These are phyloP conservation scores for Hemerocallis citrina DNA, from an alignment of 106 monocot genomes.

Conservation along the genomic window DNA sequence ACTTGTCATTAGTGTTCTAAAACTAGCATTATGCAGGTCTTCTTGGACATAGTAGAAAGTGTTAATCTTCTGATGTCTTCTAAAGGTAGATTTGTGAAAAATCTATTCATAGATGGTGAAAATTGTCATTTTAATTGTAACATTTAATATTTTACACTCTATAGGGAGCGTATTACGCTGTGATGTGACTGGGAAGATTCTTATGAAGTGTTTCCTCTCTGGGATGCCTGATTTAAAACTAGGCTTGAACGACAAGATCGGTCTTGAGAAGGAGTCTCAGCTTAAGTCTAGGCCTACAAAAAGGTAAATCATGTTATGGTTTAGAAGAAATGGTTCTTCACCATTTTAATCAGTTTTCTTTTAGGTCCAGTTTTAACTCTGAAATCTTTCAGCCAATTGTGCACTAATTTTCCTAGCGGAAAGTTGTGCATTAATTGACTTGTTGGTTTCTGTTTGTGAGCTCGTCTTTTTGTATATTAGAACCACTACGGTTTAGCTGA, in stretches of 20 bases:
- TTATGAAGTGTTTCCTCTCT: conserved; percentile 99
- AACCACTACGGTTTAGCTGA: not conserved
- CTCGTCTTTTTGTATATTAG: not conserved
- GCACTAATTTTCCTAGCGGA: too few relatives aligned
- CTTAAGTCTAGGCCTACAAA: conserved; percentile 87
- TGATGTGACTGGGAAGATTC: conserved; percentile 97
- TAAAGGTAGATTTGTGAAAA: conserved; percentile 51
- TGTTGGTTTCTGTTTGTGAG: not conserved
- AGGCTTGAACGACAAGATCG: conserved; percentile 98
- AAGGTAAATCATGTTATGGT: conserved; percentile 40
- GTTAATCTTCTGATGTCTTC: conserved; percentile 99
- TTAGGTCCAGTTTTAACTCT: not conserved
- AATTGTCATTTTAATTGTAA: not conserved
- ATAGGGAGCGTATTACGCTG: conserved; percentile 95
- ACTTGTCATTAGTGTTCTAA: not conserved
- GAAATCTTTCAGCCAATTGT: not conserved
- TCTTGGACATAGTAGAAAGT: conserved; percentile 98
- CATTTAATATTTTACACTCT: not conserved
- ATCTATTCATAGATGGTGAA: not conserved
- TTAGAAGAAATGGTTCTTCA: not conserved
- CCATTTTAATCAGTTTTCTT: not conserved
- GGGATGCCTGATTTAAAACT: conserved; percentile 99
- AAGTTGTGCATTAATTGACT: not conserved
- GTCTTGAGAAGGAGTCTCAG: conserved; percentile 97
- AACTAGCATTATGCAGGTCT: conserved; percentile 49